Evolutionary conservation across 768 basidiomycete genomes (phyloP), one percentile per base, ranked within the genome.

Genomic region (Russula virescens): DNA sequence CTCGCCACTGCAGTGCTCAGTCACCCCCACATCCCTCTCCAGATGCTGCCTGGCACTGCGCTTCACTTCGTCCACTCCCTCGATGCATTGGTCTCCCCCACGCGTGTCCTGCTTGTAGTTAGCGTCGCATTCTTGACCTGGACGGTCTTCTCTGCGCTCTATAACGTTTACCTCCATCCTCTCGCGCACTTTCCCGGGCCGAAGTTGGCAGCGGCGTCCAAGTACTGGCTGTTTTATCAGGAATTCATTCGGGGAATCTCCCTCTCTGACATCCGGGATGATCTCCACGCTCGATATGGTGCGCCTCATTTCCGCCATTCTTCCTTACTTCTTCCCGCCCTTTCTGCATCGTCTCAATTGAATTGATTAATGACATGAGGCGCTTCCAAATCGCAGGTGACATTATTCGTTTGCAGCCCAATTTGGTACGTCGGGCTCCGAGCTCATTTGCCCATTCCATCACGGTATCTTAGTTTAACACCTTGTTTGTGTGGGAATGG

Each of bases 271-370:
- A 70, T 78, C 26, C 70, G 79, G 4, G 70, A 74, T 13, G 50
- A 64, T 13, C 70, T 79, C 16, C 79, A 80, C 59, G 65, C 68
- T 9, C 66, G 35, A 58, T 78, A 79, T 51, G 79, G 79, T 78
- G 65, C 47, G 66, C 31, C 26, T n/a, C 23, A 21, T 31, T 31
- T 59, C 26, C 35, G 46, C 21, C 34, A 4, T 43, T 14, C 13
- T 34, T 28, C 55, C 14, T 55, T 40, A 40, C 19, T 19, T 38
- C 2, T 26, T 38, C 2, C 19, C 43, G 26, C 26, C 55, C 3
- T 31, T 16, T 11, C 6, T 28, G 26, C 26, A 25, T 49, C 26
- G 25, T 38, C 54, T 21, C 38, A 19, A 42, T 19, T 26, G 21
- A 6, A 9, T 38, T 31, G 60, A 28, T 9, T 3, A 6, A 23